Evolutionary conservation across 768 basidiomycete species (phyloP).

Genomic region (Ramaria rubella): DNA sequence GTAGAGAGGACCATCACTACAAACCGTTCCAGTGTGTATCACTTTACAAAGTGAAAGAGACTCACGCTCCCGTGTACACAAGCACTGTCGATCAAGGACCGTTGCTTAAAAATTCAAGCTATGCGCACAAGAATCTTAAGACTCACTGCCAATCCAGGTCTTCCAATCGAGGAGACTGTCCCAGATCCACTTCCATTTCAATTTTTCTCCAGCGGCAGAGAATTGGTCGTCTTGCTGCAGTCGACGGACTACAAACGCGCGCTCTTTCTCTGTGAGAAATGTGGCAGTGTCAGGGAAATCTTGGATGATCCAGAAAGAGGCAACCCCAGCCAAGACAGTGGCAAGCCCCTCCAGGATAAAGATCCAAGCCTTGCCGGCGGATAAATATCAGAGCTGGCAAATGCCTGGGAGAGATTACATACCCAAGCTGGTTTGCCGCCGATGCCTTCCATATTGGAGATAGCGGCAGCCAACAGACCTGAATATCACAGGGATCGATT

Average conservation of each 20-base stretch:
- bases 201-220: constrained; percentile 55
- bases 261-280: constrained; percentile 60
- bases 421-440: constrained; percentile 52
- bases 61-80: constrained; percentile 53
- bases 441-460: constrained; percentile 64
- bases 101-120: neutral
- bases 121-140: neutral
- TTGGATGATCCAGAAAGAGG: constrained; percentile 67
- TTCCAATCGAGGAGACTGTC: constrained; percentile 65
- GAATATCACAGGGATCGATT: constrained; percentile 18
- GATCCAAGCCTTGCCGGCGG: constrained; percentile 48
- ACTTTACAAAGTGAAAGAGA: constrained; percentile 12
- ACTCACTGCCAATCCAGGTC: constrained; percentile 62
- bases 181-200: constrained; percentile 49
- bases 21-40: neutral
- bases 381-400: neutral
- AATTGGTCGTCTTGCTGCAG: constrained; percentile 59
- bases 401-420: neutral
- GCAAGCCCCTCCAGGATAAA: constrained; percentile 70
- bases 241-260: constrained; percentile 59
- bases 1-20: constrained; percentile 58
- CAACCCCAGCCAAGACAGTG: constrained; percentile 51
- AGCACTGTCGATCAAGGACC: constrained; percentile 38
- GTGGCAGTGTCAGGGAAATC: constrained; percentile 74
- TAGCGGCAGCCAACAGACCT: constrained; percentile 61